Evolutionary conservation across 2,329 filamentous ascomycete species (phyloP), one percentile per base, ranked within the genome.

Genomic region (Aspergillus fumigatus): DNA sequence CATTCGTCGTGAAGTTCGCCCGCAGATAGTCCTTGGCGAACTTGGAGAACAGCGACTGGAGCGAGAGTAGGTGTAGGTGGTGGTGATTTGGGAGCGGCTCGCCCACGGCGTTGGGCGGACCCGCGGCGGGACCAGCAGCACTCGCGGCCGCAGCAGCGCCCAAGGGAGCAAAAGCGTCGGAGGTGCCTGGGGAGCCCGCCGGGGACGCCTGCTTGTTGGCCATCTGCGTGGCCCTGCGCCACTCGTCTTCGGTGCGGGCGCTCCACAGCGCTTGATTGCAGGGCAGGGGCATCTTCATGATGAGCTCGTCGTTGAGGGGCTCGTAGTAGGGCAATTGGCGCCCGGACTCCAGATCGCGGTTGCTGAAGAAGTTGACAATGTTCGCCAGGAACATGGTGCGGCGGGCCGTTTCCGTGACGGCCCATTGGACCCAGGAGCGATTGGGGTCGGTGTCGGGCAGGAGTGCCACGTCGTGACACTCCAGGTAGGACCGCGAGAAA

Each of bases 311-410:
- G 52, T 66, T 50, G 25, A 65, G 51, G 10, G 64, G 62, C 56
- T 63, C 62, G 57, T 65, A 65, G 47, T 64, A 66, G 27, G 54
- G 59, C 9, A 54, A 63, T 27, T 57, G 47, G 3, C 51, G 35
- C 11, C 58, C 59, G 19, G 48, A 60, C 25, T 55, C 40, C 23
- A 45, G 55, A 48, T 65, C 52, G 32, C 52, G 52, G 52, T 62
- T 61, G 27, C 53, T 56, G 48, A 62, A 47, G 54, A 64, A 65
- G 48, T 65, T 60, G 40, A 65, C 29, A 8, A 64, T 59, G 29
- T 66, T 65, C 35, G 59, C 57, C n/a, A 67, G 56, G 32, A 66
- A 67, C 32, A 66, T 55, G 4, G 59, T 65, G 26, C 63, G 59
- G 7, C 64, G 59, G n/a, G 62, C 57, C 1, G 63, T 67, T 47